A percentile compares a stretch with the other conserved stretches of the same genome.
These are phyloP conservation scores for Lecanosticta acicola DNA, from an alignment of 2,329 filamentous ascomycete genomes.

Conservation along the genomic window DNA sequence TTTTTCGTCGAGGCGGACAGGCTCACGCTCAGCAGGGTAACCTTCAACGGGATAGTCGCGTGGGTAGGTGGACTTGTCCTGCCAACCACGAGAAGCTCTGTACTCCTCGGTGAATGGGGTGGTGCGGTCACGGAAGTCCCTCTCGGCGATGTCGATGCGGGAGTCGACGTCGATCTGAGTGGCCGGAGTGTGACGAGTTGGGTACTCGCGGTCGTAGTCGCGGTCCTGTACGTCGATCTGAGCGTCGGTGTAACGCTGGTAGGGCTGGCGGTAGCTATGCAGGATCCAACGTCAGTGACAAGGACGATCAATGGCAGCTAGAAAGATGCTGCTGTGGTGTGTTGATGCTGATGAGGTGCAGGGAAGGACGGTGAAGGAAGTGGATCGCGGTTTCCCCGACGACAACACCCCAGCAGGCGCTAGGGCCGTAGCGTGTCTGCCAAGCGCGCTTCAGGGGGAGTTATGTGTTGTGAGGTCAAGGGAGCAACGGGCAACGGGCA, in stretches of 20 bases:
- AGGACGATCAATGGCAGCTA: constrained; percentile 18
- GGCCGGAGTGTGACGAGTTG: constrained; percentile 44
- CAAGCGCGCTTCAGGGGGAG: constrained; percentile 26
- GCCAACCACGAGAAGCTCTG: constrained; percentile 32
- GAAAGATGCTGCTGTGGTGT: constrained; percentile 11
- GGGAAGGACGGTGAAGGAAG: constrained; percentile 23
- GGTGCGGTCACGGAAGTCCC: constrained; percentile 40
- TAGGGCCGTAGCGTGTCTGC: constrained; percentile 29
- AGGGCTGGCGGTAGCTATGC: constrained; percentile 52
- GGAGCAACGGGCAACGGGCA: not conserved
- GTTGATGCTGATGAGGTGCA: constrained; percentile 20
- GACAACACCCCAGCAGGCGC: constrained; percentile 30
- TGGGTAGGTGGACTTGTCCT: constrained; percentile 38
- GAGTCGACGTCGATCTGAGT: constrained; percentile 50
- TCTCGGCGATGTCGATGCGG: constrained; percentile 51
- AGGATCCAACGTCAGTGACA: constrained; percentile 16
- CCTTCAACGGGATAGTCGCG: constrained; percentile 33
- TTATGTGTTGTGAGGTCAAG: not conserved
- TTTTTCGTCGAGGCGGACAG: constrained; percentile 37
- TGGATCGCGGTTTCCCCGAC: constrained; percentile 26
- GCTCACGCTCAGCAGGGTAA: constrained; percentile 34
- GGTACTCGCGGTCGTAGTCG: constrained; percentile 42
- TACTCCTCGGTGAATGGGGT: constrained; percentile 37
- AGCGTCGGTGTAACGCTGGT: constrained; percentile 56
- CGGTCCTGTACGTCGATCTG: constrained; percentile 60